Conservation (phyloP, 495 filamentous ascomycete species). For the Mycothermus thermophilus region DNA sequence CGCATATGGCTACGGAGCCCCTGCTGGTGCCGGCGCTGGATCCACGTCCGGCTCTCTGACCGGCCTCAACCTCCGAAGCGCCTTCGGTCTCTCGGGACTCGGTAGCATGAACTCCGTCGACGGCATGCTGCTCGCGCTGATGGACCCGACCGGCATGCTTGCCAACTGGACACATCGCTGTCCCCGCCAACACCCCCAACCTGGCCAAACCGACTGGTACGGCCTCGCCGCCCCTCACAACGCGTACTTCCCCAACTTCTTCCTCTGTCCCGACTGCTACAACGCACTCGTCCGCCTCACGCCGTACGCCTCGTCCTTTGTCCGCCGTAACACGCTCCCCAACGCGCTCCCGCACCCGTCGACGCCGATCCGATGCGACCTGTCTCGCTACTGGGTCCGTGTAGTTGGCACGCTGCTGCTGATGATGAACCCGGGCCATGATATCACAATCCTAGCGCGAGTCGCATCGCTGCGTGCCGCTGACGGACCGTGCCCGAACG, state of each 20-base stretch:
- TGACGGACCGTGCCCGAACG: constrained; percentile 5
- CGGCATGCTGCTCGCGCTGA: too few species aligned
- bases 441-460: constrained; percentile 1
- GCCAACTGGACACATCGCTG: too few species aligned
- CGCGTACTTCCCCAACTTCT: constrained; percentile 3
- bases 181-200: constrained; percentile 5
- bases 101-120: too few species aligned
- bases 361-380: constrained; percentile 4
- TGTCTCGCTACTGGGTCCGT: constrained; percentile 7
- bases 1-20: too few species aligned
- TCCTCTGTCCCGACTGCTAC: constrained; percentile 6
- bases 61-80: too few species aligned
- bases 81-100: too few species aligned
- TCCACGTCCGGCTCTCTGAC: too few species aligned
- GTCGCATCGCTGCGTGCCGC: background rate
- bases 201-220: constrained; percentile 4
- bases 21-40: too few species aligned
- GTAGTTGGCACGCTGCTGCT: constrained; percentile 4
- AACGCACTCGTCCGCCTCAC: constrained; percentile 3
- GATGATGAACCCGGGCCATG: constrained; percentile 7
- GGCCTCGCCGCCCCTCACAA: constrained; percentile 1
- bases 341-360: background rate
- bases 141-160: too few species aligned
- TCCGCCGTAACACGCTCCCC: too few species aligned
- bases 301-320: constrained; percentile 3